These are phyloP conservation scores for Acacia melanoxylon DNA, from an alignment of 306 rosid genomes.

Conservation along the genomic window DNA sequence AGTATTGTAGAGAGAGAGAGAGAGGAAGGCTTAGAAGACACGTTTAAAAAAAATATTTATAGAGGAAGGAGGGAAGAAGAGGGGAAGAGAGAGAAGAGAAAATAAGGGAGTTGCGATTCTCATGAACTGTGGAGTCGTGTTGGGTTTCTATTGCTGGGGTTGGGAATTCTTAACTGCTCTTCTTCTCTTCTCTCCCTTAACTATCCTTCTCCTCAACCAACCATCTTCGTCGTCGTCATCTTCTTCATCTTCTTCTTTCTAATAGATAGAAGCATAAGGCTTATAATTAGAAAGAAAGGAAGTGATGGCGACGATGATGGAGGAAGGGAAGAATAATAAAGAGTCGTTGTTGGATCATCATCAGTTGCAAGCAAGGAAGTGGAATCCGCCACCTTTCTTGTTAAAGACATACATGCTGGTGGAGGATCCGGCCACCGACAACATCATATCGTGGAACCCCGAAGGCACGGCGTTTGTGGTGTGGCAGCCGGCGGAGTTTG, in stretches of 20 bases:
- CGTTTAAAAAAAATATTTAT: slow-evolving; percentile 52
- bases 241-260: not conserved
- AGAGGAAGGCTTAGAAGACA: slow-evolving; percentile 42
- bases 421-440: slow-evolving; percentile 78
- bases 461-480: slow-evolving; percentile 85
- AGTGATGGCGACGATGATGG: not conserved
- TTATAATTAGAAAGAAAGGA: not conserved
- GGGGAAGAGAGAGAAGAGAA: slow-evolving; percentile 1
- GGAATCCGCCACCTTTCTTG: slow-evolving; percentile 85
- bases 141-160: slow-evolving; percentile 99
- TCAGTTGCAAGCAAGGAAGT: slow-evolving; percentile 52
- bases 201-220: slow-evolving; percentile 3
- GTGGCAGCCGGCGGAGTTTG: slow-evolving; percentile 93
- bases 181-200: slow-evolving; percentile 75
- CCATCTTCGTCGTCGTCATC: not conserved
- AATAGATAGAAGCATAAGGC: not conserved
- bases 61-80: slow-evolving; percentile 13
- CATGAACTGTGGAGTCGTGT: slow-evolving; percentile 99
- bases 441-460: slow-evolving; percentile 69
- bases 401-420: slow-evolving; percentile 81
- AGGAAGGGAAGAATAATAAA: slow-evolving; percentile 40
- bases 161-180: slow-evolving; percentile 99
- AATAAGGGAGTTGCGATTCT: slow-evolving; percentile 58
- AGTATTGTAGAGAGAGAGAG: slow-evolving; percentile 25
- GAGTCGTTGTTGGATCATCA: slow-evolving; percentile 43